Evolutionary conservation across 257 asterid genomes (phyloP).

Genomic region (Echium plantagineum): DNA sequence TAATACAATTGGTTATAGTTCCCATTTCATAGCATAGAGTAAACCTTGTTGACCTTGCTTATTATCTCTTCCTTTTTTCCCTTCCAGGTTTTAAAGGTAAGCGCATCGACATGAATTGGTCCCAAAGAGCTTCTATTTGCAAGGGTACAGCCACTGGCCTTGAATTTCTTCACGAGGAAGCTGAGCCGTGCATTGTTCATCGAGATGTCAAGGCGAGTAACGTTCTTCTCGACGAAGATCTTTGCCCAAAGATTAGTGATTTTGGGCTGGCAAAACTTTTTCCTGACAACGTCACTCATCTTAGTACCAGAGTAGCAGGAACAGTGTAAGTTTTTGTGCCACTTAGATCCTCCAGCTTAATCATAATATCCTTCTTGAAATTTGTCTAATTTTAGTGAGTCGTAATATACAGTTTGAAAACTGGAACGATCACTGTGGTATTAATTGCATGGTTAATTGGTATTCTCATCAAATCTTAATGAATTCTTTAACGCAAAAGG

Average conservation of each 20-base stretch:
- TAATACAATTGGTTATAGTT: no score
- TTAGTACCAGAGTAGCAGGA: constrained; percentile 91
- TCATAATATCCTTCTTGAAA: no score
- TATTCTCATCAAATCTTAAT: neutral
- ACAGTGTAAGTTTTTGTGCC: constrained; percentile 48
- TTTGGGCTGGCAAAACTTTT: constrained; percentile 84
- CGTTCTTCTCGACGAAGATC: constrained; percentile 57
- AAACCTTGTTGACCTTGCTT: neutral
- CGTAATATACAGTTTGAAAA: neutral
- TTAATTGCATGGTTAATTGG: neutral
- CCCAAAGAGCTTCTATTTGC: constrained; percentile 61
- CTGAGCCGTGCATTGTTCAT: constrained; percentile 57
- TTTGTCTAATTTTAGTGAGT: no score
- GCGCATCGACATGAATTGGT: constrained; percentile 42
- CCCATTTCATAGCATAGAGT: no score
- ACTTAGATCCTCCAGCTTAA: neutral
- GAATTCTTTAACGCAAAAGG: neutral
- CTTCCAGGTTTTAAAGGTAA: constrained; percentile 42
- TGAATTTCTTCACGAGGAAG: constrained; percentile 81
- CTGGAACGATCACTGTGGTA: neutral
- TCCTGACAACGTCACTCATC: constrained; percentile 82
- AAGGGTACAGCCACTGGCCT: constrained; percentile 71
- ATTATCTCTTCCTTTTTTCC: neutral
- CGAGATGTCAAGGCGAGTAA: constrained; percentile 93
- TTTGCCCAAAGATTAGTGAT: constrained; percentile 64